A percentile compares a stretch with the other conserved stretches of the same genome.
Evolutionary conservation across 768 basidiomycete genomes (phyloP).

Genomic region (Crepidotus variabilis): DNA sequence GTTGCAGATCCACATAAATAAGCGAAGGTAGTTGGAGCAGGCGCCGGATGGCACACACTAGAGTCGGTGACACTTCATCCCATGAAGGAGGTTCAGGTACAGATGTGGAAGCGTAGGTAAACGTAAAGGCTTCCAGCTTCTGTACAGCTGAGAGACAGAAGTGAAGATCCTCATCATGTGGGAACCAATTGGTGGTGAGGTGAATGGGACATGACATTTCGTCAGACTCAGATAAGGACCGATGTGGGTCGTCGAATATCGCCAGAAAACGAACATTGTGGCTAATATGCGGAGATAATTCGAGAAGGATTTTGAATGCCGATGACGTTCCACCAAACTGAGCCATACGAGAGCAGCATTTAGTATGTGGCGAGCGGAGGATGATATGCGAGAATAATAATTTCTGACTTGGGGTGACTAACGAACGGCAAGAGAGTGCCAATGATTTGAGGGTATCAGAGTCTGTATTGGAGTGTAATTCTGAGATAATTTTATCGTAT

Average conservation of each 20-base stretch:
- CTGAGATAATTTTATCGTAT: not conserved
- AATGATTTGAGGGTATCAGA: not conserved
- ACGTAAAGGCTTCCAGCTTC: too few species aligned
- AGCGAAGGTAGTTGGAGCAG: too few species aligned
- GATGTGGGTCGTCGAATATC: not conserved
- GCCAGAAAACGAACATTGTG: not conserved
- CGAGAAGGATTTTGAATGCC: not conserved
- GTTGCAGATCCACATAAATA: too few species aligned
- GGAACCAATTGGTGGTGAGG: not conserved
- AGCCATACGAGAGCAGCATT: not conserved
- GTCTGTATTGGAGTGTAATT: not conserved
- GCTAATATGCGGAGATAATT: not conserved
- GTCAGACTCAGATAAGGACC: not conserved
- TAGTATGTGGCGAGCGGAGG: not conserved
- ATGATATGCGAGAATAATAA: not conserved
- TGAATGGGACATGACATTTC: not conserved
- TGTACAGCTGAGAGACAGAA: too few species aligned
- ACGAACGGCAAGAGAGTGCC: not conserved
- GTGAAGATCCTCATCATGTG: not conserved
- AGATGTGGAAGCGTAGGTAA: too few species aligned
- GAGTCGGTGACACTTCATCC: too few species aligned
- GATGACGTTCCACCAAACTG: not conserved
- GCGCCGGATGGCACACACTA: too few species aligned
- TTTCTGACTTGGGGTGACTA: not conserved
- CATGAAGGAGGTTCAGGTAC: too few species aligned